Conservation (phyloP, 176 grass and related monocot genomes). For the Paspalum notatum region DNA sequence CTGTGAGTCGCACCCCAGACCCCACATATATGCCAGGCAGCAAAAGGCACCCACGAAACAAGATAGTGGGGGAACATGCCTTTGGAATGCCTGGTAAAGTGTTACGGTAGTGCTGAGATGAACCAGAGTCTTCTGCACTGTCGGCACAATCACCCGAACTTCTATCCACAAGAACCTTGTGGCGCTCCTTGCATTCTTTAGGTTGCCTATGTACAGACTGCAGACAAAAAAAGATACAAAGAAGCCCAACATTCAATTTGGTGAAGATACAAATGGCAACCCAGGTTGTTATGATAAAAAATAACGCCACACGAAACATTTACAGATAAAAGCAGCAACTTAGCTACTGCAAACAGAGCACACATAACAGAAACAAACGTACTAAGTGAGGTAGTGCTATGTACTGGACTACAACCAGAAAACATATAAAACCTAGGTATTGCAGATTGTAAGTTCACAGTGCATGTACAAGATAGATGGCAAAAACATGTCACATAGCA, state of each 20-base stretch:
- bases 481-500: slow-evolving; percentile 11
- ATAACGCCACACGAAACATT: slow-evolving; percentile 1
- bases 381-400: neutral
- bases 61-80: slow-evolving; percentile 35
- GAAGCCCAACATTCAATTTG: slow-evolving; percentile 30
- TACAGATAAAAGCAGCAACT: slow-evolving; percentile 10
- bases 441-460: slow-evolving; percentile 19
- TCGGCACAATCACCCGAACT: slow-evolving; percentile 88
- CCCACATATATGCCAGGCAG: slow-evolving; percentile 15
- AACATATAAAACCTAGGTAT: slow-evolving; percentile 2
- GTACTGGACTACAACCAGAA: neutral
- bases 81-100: slow-evolving; percentile 63
- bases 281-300: slow-evolving; percentile 16
- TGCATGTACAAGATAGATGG: slow-evolving; percentile 14
- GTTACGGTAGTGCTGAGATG: slow-evolving; percentile 85
- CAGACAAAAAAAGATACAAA: slow-evolving; percentile 33
- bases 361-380: slow-evolving; percentile 29
- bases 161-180: slow-evolving; percentile 85
- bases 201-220: slow-evolving; percentile 83
- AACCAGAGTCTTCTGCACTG: slow-evolving; percentile 95
- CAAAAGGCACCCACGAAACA: slow-evolving; percentile 23
- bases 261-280: slow-evolving; percentile 18
- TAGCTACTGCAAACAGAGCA: neutral
- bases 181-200: slow-evolving; percentile 91
- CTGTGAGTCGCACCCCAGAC: slow-evolving; percentile 16